Conservation (phyloP, 306 rosid species). For the Begonia loranthoides region DNA sequence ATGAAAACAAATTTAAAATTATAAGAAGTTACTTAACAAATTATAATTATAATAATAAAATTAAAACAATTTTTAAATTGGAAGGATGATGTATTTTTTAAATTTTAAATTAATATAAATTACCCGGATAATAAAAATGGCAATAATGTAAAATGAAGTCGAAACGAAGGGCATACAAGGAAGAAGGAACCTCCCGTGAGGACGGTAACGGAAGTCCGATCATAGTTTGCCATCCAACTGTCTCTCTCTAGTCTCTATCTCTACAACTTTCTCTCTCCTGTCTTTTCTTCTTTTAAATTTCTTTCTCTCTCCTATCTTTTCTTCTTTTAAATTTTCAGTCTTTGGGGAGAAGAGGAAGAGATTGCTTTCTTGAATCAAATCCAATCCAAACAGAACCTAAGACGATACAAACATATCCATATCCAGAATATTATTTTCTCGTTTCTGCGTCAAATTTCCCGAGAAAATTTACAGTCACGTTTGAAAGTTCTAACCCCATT, state of each 20-base stretch:
- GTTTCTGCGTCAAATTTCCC: not conserved
- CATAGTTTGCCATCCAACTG: slow-evolving; percentile 8
- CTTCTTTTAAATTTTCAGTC: not conserved
- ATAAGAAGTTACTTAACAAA: too few species aligned
- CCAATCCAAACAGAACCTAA: slow-evolving; percentile 4
- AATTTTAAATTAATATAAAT: not conserved
- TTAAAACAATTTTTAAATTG: too few species aligned
- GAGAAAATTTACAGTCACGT: too few species aligned
- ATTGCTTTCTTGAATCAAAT: slow-evolving; percentile 4
- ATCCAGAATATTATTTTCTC: not conserved
- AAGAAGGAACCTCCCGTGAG: not conserved
- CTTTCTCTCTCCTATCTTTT: not conserved
- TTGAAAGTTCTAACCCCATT: slow-evolving; percentile 2
- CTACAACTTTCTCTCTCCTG: not conserved
- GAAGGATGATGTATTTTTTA: not conserved
- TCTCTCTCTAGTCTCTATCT: too few species aligned
- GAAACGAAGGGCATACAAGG: not conserved
- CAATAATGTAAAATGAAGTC: not conserved
- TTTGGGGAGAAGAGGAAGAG: not conserved
- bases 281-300: not conserved
- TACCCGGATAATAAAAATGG: not conserved
- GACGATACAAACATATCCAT: not conserved
- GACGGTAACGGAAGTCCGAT: slow-evolving; percentile 7
- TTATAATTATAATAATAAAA: too few species aligned
- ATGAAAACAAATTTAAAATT: too few species aligned